phyloP scores from a whole-genome alignment of 352 stramenopile genomes.

The Hyaloperonospora arabidopsidis region DNA sequence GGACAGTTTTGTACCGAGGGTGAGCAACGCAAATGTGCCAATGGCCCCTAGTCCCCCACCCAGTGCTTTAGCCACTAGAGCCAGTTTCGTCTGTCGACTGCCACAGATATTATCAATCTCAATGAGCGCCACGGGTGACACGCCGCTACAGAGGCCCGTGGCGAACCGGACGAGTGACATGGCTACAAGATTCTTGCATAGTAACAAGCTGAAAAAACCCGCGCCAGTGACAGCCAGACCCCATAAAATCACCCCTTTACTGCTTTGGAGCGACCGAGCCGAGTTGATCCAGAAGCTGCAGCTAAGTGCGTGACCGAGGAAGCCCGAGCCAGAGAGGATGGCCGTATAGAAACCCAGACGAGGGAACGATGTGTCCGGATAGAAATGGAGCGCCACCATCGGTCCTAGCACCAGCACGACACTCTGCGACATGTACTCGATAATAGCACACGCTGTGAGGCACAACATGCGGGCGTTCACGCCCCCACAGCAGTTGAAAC shows the following conservation, averaged over 20 bases:
- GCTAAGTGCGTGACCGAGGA: slow-evolving; percentile 60
- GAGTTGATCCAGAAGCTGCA: slow-evolving; percentile 78
- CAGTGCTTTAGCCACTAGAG: slow-evolving; percentile 56
- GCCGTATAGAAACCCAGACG: slow-evolving; percentile 72
- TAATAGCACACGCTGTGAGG: slow-evolving; percentile 70
- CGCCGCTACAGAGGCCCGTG: slow-evolving; percentile 66
- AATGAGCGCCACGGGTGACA: slow-evolving; percentile 63
- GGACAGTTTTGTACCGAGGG: slow-evolving; percentile 41
- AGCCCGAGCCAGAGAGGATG: slow-evolving; percentile 55
- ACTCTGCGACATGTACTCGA: slow-evolving; percentile 69
- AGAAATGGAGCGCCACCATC: slow-evolving; percentile 74
- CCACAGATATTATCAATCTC: slow-evolving; percentile 82
- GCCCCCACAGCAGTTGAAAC: slow-evolving; percentile 50
- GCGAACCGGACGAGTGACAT: slow-evolving; percentile 73
- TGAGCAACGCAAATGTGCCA: slow-evolving; percentile 45
- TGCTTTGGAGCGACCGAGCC: slow-evolving; percentile 60
- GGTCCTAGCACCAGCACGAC: slow-evolving; percentile 62
- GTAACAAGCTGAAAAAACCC: slow-evolving; percentile 62
- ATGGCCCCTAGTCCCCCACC: slow-evolving; percentile 48
- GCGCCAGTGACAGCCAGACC: slow-evolving; percentile 56
- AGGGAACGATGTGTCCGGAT: slow-evolving; percentile 62
- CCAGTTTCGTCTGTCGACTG: slow-evolving; percentile 60
- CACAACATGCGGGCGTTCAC: slow-evolving; percentile 71
- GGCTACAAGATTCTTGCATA: slow-evolving; percentile 70
- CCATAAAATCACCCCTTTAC: slow-evolving; percentile 78